phyloP scores from a whole-genome alignment of 345 rosid genomes.

The Barbarea vulgaris region DNA sequence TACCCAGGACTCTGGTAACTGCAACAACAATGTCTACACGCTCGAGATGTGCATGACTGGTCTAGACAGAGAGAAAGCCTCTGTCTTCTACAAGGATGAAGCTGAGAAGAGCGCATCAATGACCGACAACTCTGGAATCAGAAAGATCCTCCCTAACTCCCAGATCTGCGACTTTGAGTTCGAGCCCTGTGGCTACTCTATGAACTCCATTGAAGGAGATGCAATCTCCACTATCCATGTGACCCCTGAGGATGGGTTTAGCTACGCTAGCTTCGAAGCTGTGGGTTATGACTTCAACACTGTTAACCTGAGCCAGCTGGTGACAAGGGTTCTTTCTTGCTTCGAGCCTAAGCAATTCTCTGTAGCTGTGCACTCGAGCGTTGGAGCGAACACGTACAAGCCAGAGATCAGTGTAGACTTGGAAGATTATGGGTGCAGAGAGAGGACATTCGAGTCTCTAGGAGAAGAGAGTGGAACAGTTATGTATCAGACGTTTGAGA shows the following conservation, averaged over 20 bases:
- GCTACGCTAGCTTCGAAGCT: conserved; percentile 94
- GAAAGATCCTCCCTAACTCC: conserved; percentile 84
- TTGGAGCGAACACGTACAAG: conserved; percentile 31
- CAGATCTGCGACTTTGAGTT: conserved; percentile 90
- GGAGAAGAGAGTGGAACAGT: conserved; percentile 46
- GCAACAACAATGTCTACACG: conserved; percentile 51
- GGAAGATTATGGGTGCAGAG: conserved; percentile 51
- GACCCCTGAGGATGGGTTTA: conserved; percentile 93
- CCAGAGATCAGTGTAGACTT: conserved; percentile 44
- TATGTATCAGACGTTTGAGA: conserved; percentile 44
- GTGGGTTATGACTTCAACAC: conserved; percentile 67
- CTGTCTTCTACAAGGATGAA: conserved; percentile 68
- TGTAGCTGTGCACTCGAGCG: conserved; percentile 61
- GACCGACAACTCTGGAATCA: conserved; percentile 83
- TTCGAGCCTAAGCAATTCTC: conserved; percentile 79
- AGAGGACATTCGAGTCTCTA: conserved; percentile 37
- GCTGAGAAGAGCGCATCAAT: conserved; percentile 53
- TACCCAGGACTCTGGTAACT: conserved; percentile 29
- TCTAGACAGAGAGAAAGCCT: conserved; percentile 67
- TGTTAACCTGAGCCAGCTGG: conserved; percentile 47
- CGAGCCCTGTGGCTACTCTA: conserved; percentile 97
- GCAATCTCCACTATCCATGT: conserved; percentile 89
- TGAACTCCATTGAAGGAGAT: conserved; percentile 83
- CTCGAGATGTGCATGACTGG: conserved; percentile 98
- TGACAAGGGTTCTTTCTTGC: conserved; percentile 79